Evolutionary conservation across 2,329 filamentous ascomycete species (phyloP).

Genomic region (Phaeoacremonium minimum): DNA sequence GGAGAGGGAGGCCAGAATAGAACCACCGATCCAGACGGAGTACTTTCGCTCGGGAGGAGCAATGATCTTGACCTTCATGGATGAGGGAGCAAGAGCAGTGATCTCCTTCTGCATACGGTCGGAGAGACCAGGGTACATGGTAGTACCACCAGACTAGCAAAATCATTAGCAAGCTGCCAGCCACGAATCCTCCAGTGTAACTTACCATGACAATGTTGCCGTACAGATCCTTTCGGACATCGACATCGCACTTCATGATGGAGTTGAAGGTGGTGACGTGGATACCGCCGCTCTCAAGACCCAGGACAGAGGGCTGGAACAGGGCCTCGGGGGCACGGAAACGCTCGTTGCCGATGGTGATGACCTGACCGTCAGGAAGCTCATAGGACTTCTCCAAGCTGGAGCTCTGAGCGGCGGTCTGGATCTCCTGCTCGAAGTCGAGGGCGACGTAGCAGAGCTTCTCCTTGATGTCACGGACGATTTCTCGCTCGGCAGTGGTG

Average conservation of each 20-base stretch:
- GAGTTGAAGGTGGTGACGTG: slow-evolving; percentile 99
- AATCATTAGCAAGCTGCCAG: slow-evolving; percentile 25
- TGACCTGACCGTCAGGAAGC: slow-evolving; percentile 98
- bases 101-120: slow-evolving; percentile 99
- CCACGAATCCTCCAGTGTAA: slow-evolving; percentile 15
- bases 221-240: slow-evolving; percentile 99
- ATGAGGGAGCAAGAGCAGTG: slow-evolving; percentile 96
- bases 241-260: slow-evolving; percentile 99
- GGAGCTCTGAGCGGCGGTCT: slow-evolving; percentile 98
- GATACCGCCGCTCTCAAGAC: slow-evolving; percentile 98
- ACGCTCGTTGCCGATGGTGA: slow-evolving; percentile 99
- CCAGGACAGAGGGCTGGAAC: slow-evolving; percentile 97
- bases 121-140: slow-evolving; percentile 99
- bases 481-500: slow-evolving; percentile 76
- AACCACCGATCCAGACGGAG: slow-evolving; percentile 99
- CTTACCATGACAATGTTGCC: slow-evolving; percentile 99
- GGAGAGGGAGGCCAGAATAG: slow-evolving; percentile 97
- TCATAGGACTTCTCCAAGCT: slow-evolving; percentile 99
- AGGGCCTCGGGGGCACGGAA: slow-evolving; percentile 99
- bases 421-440: slow-evolving; percentile 99
- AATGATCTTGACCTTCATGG: slow-evolving; percentile 99
- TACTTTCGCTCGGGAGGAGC: slow-evolving; percentile 99
- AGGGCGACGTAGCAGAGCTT: slow-evolving; percentile 99
- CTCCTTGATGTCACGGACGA: slow-evolving; percentile 92
- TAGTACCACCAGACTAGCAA: slow-evolving; percentile 94